A percentile compares a stretch with the other conserved stretches of the same genome.
Conservation (phyloP, 2,329 filamentous ascomycete species). For the Lasiodiplodia sp. region DNA sequence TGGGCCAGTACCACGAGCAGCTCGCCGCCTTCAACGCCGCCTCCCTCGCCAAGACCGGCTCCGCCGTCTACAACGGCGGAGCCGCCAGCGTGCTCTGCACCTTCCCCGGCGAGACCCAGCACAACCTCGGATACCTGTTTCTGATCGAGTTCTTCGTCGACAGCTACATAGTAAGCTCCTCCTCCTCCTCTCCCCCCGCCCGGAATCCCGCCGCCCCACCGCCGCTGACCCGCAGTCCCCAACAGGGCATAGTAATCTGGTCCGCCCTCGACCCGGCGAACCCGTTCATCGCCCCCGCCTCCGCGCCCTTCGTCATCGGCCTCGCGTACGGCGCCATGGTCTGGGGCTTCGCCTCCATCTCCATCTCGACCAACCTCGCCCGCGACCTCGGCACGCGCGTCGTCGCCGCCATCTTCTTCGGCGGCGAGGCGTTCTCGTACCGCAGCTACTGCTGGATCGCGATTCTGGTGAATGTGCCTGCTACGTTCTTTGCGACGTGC, state of each 20-base stretch:
- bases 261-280: conserved; percentile 65
- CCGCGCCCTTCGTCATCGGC: conserved; percentile 63
- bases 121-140: conserved; percentile 64
- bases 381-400: conserved; percentile 66
- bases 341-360: conserved; percentile 64
- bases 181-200: neutral
- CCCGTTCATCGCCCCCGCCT: conserved; percentile 59
- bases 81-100: conserved; percentile 64
- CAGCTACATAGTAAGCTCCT: conserved; percentile 56
- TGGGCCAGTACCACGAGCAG: conserved; percentile 65
- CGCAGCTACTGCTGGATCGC: conserved; percentile 60
- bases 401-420: conserved; percentile 65
- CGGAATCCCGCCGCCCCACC: no score
- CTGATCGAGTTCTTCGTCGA: conserved; percentile 67
- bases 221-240: no score
- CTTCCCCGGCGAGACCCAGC: conserved; percentile 60
- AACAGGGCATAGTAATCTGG: conserved; percentile 63
- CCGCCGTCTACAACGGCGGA: conserved; percentile 55
- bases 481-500: conserved; percentile 61
- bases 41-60: conserved; percentile 48
- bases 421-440: conserved; percentile 58
- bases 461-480: conserved; percentile 64
- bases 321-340: conserved; percentile 61
- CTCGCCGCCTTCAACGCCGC: conserved; percentile 51
- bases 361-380: conserved; percentile 64